Conservation (phyloP, 768 basidiomycete species). For the Ramaria sp. region DNA sequence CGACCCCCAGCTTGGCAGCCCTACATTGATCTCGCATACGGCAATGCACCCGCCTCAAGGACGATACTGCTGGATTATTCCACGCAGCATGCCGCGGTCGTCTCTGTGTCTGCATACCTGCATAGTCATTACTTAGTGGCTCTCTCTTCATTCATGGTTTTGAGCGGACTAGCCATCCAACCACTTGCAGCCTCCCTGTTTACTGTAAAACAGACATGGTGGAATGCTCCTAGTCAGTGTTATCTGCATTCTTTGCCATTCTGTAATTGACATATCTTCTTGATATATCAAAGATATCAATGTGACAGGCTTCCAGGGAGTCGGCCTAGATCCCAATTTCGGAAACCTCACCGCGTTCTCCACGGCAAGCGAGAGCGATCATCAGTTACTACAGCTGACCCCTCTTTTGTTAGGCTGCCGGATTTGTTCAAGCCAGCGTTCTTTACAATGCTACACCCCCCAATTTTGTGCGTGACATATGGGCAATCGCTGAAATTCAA, state of each 20-base stretch:
- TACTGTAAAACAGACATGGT: slow-evolving; percentile 35
- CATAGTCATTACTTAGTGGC: slow-evolving; percentile 44
- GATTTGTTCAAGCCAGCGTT: slow-evolving; percentile 40
- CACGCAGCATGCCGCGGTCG: slow-evolving; percentile 17
- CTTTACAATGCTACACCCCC: slow-evolving; percentile 36
- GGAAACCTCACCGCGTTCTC: slow-evolving; percentile 37
- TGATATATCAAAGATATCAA: slow-evolving; percentile 23
- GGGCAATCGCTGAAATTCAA: slow-evolving; percentile 37
- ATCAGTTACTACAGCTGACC: not conserved
- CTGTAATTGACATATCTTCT: not conserved
- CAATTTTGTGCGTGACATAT: slow-evolving; percentile 34
- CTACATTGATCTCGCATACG: slow-evolving; percentile 47
- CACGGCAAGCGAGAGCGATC: slow-evolving; percentile 21
- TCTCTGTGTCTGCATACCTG: not conserved
- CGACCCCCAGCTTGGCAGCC: slow-evolving; percentile 24
- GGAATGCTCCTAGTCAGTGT: slow-evolving; percentile 28
- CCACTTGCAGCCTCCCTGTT: slow-evolving; percentile 43
- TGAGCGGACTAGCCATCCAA: slow-evolving; percentile 38
- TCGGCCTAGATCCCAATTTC: slow-evolving; percentile 30
- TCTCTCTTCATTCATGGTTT: slow-evolving; percentile 36
- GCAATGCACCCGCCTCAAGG: slow-evolving; percentile 40
- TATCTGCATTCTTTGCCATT: not conserved
- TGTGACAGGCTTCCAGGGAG: slow-evolving; percentile 25
- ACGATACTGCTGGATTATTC: slow-evolving; percentile 48
- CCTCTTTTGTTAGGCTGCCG: slow-evolving; percentile 46